A percentile compares a stretch with the other conserved stretches of the same genome.
Evolutionary conservation across 176 grass and related monocot species (phyloP).

Genomic region (Coix lacrymajobi): DNA sequence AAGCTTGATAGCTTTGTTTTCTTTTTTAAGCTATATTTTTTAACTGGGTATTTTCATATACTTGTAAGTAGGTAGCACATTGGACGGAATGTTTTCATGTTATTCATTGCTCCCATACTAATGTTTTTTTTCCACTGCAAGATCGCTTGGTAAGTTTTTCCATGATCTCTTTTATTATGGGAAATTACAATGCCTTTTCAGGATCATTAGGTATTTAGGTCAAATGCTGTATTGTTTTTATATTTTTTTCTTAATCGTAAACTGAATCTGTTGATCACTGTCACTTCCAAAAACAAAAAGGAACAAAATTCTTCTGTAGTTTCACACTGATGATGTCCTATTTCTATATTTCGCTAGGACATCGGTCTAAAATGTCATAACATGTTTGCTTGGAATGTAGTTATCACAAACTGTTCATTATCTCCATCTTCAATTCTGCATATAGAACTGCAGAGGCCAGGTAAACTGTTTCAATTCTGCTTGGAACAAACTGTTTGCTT

Average conservation of each 20-base stretch:
- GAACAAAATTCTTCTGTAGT: background rate
- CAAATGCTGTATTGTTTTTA: background rate
- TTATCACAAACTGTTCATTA: slow-evolving; percentile 1
- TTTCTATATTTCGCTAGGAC: background rate
- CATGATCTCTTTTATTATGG: background rate
- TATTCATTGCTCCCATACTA: background rate
- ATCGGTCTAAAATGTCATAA: background rate
- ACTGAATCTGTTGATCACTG: background rate
- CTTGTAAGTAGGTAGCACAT: background rate
- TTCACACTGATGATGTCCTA: background rate
- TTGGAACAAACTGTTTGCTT: too few species aligned
- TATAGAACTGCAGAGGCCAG: background rate
- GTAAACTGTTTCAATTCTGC: too few species aligned
- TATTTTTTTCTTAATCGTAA: background rate
- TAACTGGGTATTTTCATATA: slow-evolving; percentile 2
- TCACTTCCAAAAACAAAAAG: background rate
- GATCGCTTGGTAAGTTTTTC: background rate
- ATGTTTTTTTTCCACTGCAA: background rate
- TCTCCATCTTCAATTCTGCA: background rate
- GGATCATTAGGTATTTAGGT: background rate
- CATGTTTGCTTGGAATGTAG: background rate
- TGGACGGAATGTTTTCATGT: background rate
- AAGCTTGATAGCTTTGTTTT: background rate
- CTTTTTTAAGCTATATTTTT: background rate
- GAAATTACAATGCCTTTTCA: background rate